phyloP scores from a whole-genome alignment of 2,329 filamentous ascomycete genomes.

The Pseudophaeomoniella oleicola region DNA sequence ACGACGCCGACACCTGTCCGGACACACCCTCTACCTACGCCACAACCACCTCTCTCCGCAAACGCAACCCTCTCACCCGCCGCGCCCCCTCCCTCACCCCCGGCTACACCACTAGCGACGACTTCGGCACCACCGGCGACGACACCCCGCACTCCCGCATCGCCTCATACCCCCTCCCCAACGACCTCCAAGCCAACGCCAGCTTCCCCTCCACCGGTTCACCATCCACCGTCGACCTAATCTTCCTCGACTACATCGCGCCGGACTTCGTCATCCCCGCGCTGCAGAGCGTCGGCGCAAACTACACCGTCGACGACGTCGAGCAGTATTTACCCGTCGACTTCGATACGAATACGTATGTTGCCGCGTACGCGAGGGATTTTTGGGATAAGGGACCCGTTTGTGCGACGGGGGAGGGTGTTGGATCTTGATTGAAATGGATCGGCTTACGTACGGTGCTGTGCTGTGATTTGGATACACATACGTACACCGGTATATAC shows the following conservation, averaged over 20 bases:
- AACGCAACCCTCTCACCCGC: constrained; percentile 13
- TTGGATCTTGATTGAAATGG: too few species aligned
- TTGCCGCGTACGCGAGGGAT: constrained; percentile 18
- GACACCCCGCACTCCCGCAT: constrained; percentile 17
- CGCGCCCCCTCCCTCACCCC: constrained; percentile 10
- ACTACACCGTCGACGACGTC: constrained; percentile 15
- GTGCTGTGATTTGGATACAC: too few species aligned
- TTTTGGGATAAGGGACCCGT: constrained; percentile 7
- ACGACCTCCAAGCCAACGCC: constrained; percentile 19
- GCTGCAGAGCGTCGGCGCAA: constrained; percentile 13
- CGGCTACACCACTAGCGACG: constrained; percentile 18
- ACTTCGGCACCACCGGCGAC: constrained; percentile 19
- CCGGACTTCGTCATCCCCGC: constrained; percentile 10
- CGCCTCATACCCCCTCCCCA: constrained; percentile 12
- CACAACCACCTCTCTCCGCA: neutral
- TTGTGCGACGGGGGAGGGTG: neutral
- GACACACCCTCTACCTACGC: constrained; percentile 2
- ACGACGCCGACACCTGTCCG: constrained; percentile 6
- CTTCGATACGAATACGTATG: constrained; percentile 16
- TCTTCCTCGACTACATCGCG: constrained; percentile 13
- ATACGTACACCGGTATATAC: too few species aligned
- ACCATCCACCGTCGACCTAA: constrained; percentile 12
- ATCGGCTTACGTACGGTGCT: too few species aligned
- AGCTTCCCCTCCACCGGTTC: constrained; percentile 12
- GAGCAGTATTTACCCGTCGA: constrained; percentile 15